phyloP scores from a whole-genome alignment of 352 stramenopile genomes.

The Heterotrichella gracilis region DNA sequence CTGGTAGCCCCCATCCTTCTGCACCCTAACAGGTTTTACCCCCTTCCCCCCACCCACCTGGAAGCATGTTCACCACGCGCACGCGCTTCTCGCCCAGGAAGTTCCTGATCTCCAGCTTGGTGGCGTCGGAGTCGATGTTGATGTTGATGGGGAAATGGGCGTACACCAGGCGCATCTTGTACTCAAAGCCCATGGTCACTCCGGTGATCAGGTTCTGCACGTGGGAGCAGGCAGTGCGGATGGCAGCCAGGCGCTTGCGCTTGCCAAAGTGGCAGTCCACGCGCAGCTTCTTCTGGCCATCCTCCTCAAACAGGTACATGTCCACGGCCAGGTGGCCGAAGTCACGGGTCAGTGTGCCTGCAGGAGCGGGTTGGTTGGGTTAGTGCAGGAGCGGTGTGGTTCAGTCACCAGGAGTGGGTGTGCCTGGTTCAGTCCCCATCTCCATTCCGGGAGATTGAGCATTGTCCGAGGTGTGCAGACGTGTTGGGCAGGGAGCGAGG shows the following conservation, averaged over 20 bases:
- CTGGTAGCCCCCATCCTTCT: too few species aligned
- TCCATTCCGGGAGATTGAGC: too few species aligned
- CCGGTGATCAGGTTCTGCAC: conserved; percentile 98
- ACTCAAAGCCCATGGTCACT: conserved; percentile 58
- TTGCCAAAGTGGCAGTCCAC: conserved; percentile 93
- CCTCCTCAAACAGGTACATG: conserved; percentile 42
- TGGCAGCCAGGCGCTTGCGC: conserved; percentile 82
- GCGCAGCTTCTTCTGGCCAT: conserved; percentile 37
- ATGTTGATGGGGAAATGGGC: conserved; percentile 99
- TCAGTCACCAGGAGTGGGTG: too few species aligned
- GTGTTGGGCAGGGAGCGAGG: too few species aligned
- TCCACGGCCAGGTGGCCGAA: conserved; percentile 90
- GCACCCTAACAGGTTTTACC: too few species aligned
- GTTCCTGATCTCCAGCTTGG: conserved; percentile 86
- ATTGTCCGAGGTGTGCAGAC: too few species aligned
- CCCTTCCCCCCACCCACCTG: conserved; percentile 46
- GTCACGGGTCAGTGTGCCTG: conserved; percentile 58
- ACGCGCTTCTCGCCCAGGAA: conserved; percentile 97
- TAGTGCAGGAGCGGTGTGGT: too few species aligned
- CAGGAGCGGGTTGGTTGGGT: too few species aligned
- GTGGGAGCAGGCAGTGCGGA: conserved; percentile 83
- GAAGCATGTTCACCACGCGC: conserved; percentile 54
- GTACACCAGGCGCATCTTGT: conserved; percentile 99
- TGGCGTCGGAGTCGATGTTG: conserved; percentile 44
- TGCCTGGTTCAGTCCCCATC: too few species aligned